A percentile compares a stretch with the other conserved stretches of the same genome.
phyloP scores from a whole-genome alignment of 2,329 filamentous ascomycete species.

The Colletotrichum zoysiae region DNA sequence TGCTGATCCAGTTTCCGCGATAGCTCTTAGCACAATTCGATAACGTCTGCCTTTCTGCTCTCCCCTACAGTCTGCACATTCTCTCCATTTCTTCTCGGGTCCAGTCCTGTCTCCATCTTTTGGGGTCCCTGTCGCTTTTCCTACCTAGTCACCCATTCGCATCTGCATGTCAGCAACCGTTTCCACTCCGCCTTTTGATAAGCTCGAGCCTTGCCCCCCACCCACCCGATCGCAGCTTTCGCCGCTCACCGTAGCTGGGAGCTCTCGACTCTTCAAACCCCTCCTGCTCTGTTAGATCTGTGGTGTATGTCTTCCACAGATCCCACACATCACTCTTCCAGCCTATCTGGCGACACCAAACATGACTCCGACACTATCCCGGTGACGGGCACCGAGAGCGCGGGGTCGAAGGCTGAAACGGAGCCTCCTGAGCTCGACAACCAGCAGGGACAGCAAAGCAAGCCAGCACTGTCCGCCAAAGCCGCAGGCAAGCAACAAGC shows the following conservation, averaged over 20 bases:
- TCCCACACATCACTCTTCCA: slow-evolving; percentile 23
- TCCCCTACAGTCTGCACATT: background rate
- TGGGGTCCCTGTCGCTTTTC: background rate
- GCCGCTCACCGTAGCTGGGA: slow-evolving; percentile 23
- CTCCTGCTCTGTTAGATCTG: slow-evolving; percentile 9
- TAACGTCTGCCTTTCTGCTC: background rate
- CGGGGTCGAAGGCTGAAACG: slow-evolving; percentile 40
- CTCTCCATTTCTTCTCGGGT: background rate
- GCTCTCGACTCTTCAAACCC: background rate
- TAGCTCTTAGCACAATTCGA: slow-evolving; percentile 6
- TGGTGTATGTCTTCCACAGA: slow-evolving; percentile 43
- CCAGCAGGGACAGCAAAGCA: background rate
- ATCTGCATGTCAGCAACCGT: slow-evolving; percentile 31
- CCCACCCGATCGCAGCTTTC: slow-evolving; percentile 20
- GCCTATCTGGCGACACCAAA: slow-evolving; percentile 35
- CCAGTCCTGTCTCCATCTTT: background rate
- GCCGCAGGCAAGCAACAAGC: slow-evolving; percentile 36
- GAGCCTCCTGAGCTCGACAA: slow-evolving; percentile 21
- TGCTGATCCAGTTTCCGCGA: slow-evolving; percentile 35
- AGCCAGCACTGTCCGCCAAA: slow-evolving; percentile 30
- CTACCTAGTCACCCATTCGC: background rate
- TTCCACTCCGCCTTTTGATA: slow-evolving; percentile 25
- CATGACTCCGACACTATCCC: slow-evolving; percentile 38
- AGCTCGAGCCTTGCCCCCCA: slow-evolving; percentile 34
- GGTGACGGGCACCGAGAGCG: slow-evolving; percentile 43